Evolutionary conservation across 2,329 filamentous ascomycete species (phyloP), one percentile per base, ranked within the genome.

Genomic region (Stagonosporopsis chrysanthemi): DNA sequence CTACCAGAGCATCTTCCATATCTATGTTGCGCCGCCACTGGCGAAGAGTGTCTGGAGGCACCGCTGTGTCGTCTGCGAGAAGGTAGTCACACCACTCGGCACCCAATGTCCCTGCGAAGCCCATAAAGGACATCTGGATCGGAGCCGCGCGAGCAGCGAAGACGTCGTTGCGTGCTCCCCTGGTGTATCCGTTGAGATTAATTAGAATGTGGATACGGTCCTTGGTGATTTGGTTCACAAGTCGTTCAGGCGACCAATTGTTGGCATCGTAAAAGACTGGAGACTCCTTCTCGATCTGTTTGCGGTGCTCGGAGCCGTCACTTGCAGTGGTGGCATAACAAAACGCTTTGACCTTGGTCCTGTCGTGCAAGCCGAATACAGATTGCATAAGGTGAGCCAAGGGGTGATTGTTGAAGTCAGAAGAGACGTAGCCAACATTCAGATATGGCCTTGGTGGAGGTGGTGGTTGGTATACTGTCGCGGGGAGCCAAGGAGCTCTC

Each of bases 81-180:
- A 99, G 88, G 71, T 99, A 99, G 74, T 99, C 95, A 67, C 95
- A 99, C 95, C 95, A 99, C 73, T 99, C 95, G 2, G 95, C 95
- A 6, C 95, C 95, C 1, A 99, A 81, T 0, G 94, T 97, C 9
- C 95, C 95, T 0, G 95, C 95, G 73, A 99, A 99, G 0, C 95
- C 95, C 95, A 99, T 99, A 71, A 99, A 99, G 0, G 95, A 97
- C 95, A 99, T 99, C 65, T 99, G 95, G 40, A 99, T 92, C 0
- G 95, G 95, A 2, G 93, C 92, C 15, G 95, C 92, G 24, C 96
- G 87, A 22, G 95, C 95, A 22, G 95, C 95, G 75, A 99, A 99
- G 4, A 99, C 89, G 73, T 99, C 95, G 67, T 99, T 99, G 23
- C 93, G 87, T n/a, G 95, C 95, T 28, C 95, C 95, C 51, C 95